Base-by-base conservation (phyloP, 2,329 filamentous ascomycete genomes). In the Cladosporium sp. region DNA sequence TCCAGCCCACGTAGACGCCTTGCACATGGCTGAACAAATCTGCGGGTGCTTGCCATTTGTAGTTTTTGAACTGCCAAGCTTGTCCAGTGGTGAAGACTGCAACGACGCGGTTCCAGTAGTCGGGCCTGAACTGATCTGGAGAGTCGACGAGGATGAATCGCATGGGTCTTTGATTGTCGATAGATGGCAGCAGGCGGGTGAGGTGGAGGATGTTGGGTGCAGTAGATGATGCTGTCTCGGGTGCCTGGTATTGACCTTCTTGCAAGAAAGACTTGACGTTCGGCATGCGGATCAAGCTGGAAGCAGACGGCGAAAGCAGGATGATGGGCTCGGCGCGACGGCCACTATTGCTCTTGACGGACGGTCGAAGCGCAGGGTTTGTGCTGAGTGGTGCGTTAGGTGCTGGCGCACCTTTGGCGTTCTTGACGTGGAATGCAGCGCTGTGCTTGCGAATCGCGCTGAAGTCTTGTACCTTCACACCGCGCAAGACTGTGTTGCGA, bases 51-150 rank as follows among this genome's bases (percentile, higher is more conserved):
- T 87, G 87, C 91, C 94, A 99, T 75, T 96, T 96, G 82, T 99
- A 99, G 65, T 86, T 89, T 77, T 97, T 96, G 78, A 99, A 99
- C 75, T 99, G 94, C 94, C 94, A 99, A 9, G 88, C 86, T 77
- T 99, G 94, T 34, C 94, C 94, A 0, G 94, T 99, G 0, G 94
- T 99, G 76, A 99, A 97, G 58, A 99, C 92, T 12, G 90, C 94
- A 1, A 97, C 94, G 6, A 99, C 89, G 52, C 92, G 87, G 68
- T 87, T 87, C 94, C 94, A 99, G 78, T 97, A 97, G 71, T 97
- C 92, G 0, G 94, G 94, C 73, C 96, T 96, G 82, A 99, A 99
- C 73, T 94, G 89, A 70, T 95, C 88, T 0, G 92, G 89, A 17
- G 87, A 88, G 73, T 99, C 94, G 55, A 97, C 93, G 37, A 99